Evolutionary conservation across 352 stramenopile species (phyloP).

Genomic region (Phytopythium helicoides): DNA sequence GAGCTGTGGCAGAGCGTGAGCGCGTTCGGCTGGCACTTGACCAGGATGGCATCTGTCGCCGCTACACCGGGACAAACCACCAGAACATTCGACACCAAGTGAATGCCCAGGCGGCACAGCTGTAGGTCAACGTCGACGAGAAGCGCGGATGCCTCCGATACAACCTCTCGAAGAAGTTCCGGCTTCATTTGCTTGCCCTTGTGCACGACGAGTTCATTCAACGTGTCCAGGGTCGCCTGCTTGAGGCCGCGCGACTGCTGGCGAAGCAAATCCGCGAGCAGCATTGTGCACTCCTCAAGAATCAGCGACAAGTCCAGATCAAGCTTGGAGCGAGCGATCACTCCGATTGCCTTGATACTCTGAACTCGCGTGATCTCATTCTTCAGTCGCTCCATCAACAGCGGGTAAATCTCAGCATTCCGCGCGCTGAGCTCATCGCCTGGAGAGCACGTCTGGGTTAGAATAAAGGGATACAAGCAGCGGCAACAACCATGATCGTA

Average conservation of each 20-base stretch:
- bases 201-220: constrained; percentile 89
- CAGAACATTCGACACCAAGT: constrained; percentile 79
- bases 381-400: constrained; percentile 95
- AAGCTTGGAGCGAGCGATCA: constrained; percentile 86
- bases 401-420: constrained; percentile 81
- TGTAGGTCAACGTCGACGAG: constrained; percentile 97
- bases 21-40: constrained; percentile 71
- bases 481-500: constrained; percentile 13
- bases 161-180: constrained; percentile 85
- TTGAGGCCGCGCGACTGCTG: constrained; percentile 95
- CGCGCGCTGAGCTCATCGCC: constrained; percentile 81
- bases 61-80: constrained; percentile 60
- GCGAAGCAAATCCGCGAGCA: constrained; percentile 91
- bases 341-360: constrained; percentile 94
- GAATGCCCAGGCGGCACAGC: constrained; percentile 93
- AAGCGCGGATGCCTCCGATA: constrained; percentile 89
- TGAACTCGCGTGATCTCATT: constrained; percentile 98
- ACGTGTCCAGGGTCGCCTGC: constrained; percentile 91
- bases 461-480: neutral
- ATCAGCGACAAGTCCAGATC: constrained; percentile 91
- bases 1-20: constrained; percentile 90
- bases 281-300: constrained; percentile 80
- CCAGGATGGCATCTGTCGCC: constrained; percentile 50
- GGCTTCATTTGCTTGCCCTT: constrained; percentile 67
- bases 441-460: constrained; percentile 25